Evolutionary conservation across 1,284 basidiomycete genomes (phyloP), one percentile per base, ranked within the genome.

Genomic region (Moniliophthora roreri): DNA sequence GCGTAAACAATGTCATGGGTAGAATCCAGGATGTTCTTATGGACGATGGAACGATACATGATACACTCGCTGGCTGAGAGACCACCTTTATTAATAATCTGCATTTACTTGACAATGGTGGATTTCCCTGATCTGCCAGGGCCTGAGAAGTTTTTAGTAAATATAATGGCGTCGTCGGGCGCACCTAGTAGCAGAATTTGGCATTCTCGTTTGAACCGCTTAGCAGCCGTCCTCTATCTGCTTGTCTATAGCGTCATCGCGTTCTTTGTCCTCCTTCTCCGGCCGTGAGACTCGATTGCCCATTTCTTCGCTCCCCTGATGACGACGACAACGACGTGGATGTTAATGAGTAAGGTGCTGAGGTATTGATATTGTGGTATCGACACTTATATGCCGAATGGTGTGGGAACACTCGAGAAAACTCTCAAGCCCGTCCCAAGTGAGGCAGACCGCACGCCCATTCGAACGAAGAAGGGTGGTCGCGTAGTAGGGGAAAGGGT

Each of bases 61-160:
- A 85, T 69, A 37, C 90, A 77, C 69, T 95, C 92, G 5, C 87
- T 81, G 26, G 70, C 68, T 0, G 79, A 82, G 70, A 91, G 94
- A 4, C 92, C 92, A 62, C 86, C 84, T 68, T 93, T 90, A 68
- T 94, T 89, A 53, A 94, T 91, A 59, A 95, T 93, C 77, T 93
- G 93, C 92, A 94, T 94, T 70, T 94, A 92, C 72, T 93, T 94
- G 45, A 93, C 89, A 59, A 94, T 89, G 0, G 92, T 94, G 2
- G 83, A 85, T 73, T 93, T 93, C 40, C 92, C 92, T 2, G 87
- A 89, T 75, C 70, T 68, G 49, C 68, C 65, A 15, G 66, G 66
- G 15, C 70, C 69, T 73, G n/a, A n/a, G n/a, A n/a, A n/a, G n/a
- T n/a, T n/a, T n/a, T n/a, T n/a, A n/a, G n/a, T n/a, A n/a, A n/a